phyloP scores from a whole-genome alignment of 176 grass and related monocot genomes.

The Musa beccarii region DNA sequence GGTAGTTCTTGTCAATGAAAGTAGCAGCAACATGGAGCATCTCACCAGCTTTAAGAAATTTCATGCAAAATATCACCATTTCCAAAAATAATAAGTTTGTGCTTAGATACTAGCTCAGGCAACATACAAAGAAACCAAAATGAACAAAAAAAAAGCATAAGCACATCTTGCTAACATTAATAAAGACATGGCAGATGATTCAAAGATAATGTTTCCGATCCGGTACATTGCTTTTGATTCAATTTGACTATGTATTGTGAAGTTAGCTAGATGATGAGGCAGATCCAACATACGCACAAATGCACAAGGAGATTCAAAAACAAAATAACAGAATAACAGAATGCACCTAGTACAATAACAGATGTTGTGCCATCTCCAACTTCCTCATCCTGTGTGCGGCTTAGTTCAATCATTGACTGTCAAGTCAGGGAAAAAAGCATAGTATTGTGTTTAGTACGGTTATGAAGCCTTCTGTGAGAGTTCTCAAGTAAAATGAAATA shows the following conservation, averaged over 20 bases:
- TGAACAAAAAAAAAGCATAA: background rate
- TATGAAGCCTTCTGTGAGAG: background rate
- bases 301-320: background rate
- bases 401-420: slow-evolving; percentile 98
- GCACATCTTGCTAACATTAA: background rate
- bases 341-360: slow-evolving; percentile 92
- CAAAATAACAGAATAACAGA: background rate
- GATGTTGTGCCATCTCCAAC: slow-evolving; percentile 98
- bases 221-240: background rate
- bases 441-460: background rate
- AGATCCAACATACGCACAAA: background rate
- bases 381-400: slow-evolving; percentile 98
- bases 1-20: slow-evolving; percentile 87
- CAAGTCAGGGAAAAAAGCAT: background rate
- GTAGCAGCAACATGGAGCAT: slow-evolving; percentile 93
- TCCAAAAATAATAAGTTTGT: background rate
- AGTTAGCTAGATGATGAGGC: slow-evolving; percentile 1
- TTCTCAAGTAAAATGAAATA: background rate
- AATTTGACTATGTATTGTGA: background rate
- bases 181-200: background rate
- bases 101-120: background rate
- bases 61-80: background rate
- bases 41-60: slow-evolving; percentile 70
- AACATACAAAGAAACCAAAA: background rate
- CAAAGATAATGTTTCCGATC: background rate